Conservation (phyloP, 768 basidiomycete genomes). For the Infundibulicybe gibba region DNA sequence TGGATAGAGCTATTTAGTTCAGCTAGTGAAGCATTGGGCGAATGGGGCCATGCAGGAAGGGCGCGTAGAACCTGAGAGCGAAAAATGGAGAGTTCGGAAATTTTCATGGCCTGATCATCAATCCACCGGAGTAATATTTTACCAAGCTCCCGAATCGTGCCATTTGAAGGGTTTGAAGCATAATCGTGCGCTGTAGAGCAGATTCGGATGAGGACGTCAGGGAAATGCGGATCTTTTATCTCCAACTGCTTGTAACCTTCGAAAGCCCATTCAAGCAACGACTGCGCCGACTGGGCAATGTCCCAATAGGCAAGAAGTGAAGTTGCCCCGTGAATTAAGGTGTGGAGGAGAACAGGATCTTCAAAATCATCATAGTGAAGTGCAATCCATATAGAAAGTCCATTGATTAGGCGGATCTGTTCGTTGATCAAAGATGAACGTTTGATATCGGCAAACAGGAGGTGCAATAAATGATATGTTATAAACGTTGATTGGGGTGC, state of each 20-base stretch:
- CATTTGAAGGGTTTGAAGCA: constrained; percentile 25
- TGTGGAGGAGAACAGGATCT: constrained; percentile 58
- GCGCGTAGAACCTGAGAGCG: constrained; percentile 47
- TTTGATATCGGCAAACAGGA: constrained; percentile 66
- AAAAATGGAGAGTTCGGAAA: constrained; percentile 35
- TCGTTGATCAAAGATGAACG: constrained; percentile 76
- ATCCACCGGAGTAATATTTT: constrained; percentile 59
- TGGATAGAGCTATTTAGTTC: constrained; percentile 43
- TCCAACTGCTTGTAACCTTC: constrained; percentile 37
- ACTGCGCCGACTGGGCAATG: constrained; percentile 65
- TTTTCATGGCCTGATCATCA: constrained; percentile 44
- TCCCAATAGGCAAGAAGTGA: constrained; percentile 67
- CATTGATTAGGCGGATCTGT: constrained; percentile 71
- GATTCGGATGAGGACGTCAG: constrained; percentile 69
- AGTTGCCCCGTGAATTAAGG: constrained; percentile 64
- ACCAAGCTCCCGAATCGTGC: constrained; percentile 30
- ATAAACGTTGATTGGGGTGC: constrained; percentile 41
- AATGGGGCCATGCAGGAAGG: constrained; percentile 74
- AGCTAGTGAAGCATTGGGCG: constrained; percentile 45
- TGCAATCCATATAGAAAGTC: constrained; percentile 72
- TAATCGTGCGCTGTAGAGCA: constrained; percentile 58
- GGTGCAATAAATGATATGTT: constrained; percentile 75
- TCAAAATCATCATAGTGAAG: constrained; percentile 51
- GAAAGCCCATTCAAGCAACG: constrained; percentile 78
- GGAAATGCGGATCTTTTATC: constrained; percentile 47